Conservation (phyloP, 768 basidiomycete genomes). For the Cantharellus cinnabarinus region DNA sequence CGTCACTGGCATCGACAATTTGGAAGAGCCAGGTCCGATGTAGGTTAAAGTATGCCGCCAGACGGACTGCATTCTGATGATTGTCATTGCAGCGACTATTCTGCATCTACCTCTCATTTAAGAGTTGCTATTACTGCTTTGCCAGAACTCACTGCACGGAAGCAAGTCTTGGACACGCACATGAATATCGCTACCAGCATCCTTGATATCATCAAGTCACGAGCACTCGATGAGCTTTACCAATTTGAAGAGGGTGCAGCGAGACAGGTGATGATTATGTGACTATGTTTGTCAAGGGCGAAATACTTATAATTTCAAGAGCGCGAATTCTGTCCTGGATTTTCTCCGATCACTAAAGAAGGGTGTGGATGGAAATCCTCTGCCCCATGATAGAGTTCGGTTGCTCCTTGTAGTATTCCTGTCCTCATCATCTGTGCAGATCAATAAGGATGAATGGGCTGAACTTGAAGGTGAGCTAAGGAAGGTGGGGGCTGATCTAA, state of each 20-base stretch:
- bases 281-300: too few relatives aligned
- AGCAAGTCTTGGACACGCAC: slow-evolving; percentile 90
- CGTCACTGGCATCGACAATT: slow-evolving; percentile 87
- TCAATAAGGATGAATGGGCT: slow-evolving; percentile 71
- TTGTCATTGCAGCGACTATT: slow-evolving; percentile 44
- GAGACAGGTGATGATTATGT: slow-evolving; percentile 40
- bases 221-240: slow-evolving; percentile 92
- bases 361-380: slow-evolving; percentile 29
- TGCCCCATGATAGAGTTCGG: slow-evolving; percentile 70
- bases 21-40: slow-evolving; percentile 90
- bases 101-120: slow-evolving; percentile 80
- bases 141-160: slow-evolving; percentile 89
- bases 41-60: slow-evolving; percentile 20
- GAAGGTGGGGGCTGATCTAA: slow-evolving; percentile 49
- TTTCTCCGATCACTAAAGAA: slow-evolving; percentile 44
- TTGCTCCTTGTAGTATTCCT: slow-evolving; percentile 92
- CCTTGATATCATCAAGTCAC: slow-evolving; percentile 83
- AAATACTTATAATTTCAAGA: slow-evolving; percentile 21
- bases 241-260: slow-evolving; percentile 81
- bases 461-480: slow-evolving; percentile 81
- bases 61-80: background rate
- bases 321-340: slow-evolving; percentile 61
- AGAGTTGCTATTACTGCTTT: slow-evolving; percentile 95
- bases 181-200: slow-evolving; percentile 98
- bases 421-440: slow-evolving; percentile 55